Evolutionary conservation across 2,329 filamentous ascomycete genomes (phyloP), one percentile per base, ranked within the genome.

Genomic region (Sporothrix brasiliensis): DNA sequence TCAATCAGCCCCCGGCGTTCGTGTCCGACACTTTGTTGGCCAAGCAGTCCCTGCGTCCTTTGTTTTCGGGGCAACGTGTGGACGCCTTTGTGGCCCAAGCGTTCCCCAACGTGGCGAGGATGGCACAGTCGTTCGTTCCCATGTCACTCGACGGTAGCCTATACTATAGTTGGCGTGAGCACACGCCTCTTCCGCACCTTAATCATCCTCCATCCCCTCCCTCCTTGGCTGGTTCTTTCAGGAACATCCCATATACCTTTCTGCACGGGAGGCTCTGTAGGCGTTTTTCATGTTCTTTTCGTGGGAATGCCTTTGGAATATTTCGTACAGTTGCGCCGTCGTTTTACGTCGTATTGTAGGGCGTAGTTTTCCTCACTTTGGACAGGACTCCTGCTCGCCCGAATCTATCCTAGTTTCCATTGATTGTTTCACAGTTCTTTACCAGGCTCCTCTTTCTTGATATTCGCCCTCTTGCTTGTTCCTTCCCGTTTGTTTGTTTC

Each of bases 131-230:
- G 61, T 16, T 50, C 61, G 34, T 50, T 65, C 44, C 61, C 24
- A 21, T 54, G 21, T 30, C 13, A 3, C 27, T 30, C 4, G 27
- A 30, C 27, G 27, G 27, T 30, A 30, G 27, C 27, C 4, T 24
- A 24, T 24, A 6, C 4, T 9, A 9, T 41, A n/a, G 34, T 41
- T 21, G 34, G 56, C 56, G 30, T 0, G 30, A 0, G 56, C 34
- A 60, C 58, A 61, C 39, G 41, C 58, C 58, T 39, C n/a, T 27
- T 21, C 58, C 58, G 58, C 58, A 63, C 58, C 58, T 47, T 47
- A 16, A 30, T 60, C 30, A n/a, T 41, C 19, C 7, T 9, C 58
- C 14, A 21, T 27, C 39, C 58, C 39, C 58, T 63, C 58, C 58
- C 47, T 63, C 34, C 58, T 27, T 63, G 30, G 5, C 54, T 21